Percentiles rank a stretch among this genome's conserved stretches.
These are phyloP conservation scores for Aspergillus sp. DNA, from an alignment of 2,329 filamentous ascomycete genomes.

Conservation along the genomic window DNA sequence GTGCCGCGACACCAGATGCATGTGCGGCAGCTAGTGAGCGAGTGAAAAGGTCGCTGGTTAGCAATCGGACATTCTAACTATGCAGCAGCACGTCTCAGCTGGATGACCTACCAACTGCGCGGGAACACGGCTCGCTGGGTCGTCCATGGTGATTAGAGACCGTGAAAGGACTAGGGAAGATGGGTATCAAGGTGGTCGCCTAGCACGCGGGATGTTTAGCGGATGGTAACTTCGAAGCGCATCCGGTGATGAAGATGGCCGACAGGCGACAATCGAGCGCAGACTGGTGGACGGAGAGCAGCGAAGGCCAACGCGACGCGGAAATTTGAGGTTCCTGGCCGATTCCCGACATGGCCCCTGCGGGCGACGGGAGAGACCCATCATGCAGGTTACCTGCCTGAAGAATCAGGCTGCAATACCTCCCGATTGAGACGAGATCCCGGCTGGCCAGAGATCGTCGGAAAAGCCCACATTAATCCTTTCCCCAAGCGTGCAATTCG, in stretches of 20 bases:
- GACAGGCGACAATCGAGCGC: constrained; percentile 10
- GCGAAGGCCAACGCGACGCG: constrained; percentile 39
- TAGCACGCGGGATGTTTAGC: neutral
- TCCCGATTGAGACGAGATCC: neutral
- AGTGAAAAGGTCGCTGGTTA: constrained; percentile 6
- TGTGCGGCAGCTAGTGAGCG: constrained; percentile 75
- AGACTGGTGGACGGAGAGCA: constrained; percentile 17
- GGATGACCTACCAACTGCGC: constrained; percentile 45
- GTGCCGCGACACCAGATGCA: constrained; percentile 84
- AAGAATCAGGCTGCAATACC: constrained; percentile 16
- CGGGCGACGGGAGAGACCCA: constrained; percentile 16
- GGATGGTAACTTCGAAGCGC: constrained; percentile 8
- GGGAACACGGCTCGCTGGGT: constrained; percentile 49
- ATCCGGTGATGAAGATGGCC: constrained; percentile 14
- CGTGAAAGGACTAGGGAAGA: constrained; percentile 15
- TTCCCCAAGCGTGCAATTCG: neutral
- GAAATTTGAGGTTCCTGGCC: constrained; percentile 36
- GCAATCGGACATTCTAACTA: neutral
- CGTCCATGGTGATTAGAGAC: constrained; percentile 43
- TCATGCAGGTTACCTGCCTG: constrained; percentile 21
- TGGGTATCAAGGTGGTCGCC: constrained; percentile 18
- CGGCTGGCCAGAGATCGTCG: neutral
- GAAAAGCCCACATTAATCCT: neutral
- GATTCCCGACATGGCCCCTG: constrained; percentile 10
- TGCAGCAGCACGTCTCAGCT: constrained; percentile 5